phyloP scores from a whole-genome alignment of 2,329 filamentous ascomycete genomes.

The Aspergillus thermomutatus region DNA sequence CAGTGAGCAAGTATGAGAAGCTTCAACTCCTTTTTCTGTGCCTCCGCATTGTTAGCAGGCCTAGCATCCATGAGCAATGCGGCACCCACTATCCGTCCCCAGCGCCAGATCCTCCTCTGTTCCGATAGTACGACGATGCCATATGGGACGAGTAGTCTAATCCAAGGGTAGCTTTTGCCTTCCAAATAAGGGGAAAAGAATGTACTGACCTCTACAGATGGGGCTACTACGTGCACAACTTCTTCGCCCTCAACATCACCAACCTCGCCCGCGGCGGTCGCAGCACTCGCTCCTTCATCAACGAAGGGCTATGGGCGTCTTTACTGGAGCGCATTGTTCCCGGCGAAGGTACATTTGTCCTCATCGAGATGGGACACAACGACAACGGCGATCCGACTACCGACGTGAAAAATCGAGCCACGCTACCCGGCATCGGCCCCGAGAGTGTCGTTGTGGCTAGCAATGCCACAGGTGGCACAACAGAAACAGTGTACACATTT shows the following conservation, averaged over 20 bases:
- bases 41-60: neutral
- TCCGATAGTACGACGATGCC: neutral
- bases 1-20: neutral
- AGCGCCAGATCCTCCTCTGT: neutral
- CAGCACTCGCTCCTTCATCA: neutral
- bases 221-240: neutral
- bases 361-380: neutral
- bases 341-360: neutral
- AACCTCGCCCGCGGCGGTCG: neutral
- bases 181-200: neutral
- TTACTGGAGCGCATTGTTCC: neutral
- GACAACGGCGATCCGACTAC: neutral
- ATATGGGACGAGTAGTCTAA: neutral
- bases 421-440: neutral
- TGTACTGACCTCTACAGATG: neutral
- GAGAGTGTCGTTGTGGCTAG: neutral
- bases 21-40: neutral
- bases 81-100: neutral
- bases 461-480: neutral
- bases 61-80: neutral
- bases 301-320: neutral
- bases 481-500: neutral
- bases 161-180: neutral
- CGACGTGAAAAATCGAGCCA: neutral
- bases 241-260: neutral